phyloP scores from a whole-genome alignment of 163 green algal genomes.

The Prototheca wickerhamii region DNA sequence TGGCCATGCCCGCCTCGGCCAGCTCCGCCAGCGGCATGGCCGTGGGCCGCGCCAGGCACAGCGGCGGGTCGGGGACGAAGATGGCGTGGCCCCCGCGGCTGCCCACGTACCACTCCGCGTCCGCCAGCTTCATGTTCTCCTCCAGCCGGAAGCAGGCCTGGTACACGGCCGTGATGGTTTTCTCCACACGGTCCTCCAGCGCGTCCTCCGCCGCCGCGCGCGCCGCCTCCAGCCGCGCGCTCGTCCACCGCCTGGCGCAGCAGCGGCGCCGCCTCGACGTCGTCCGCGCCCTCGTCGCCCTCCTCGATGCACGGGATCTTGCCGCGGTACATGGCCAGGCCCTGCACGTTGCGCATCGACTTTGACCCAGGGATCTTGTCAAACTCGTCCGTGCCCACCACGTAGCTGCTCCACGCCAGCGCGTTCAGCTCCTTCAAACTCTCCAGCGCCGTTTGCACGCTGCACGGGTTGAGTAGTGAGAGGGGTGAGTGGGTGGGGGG shows the following conservation, averaged over 20 bases:
- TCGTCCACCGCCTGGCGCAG: not conserved
- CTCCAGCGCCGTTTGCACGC: not conserved
- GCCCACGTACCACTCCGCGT: not conserved
- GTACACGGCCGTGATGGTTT: not conserved
- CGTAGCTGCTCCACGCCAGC: not conserved
- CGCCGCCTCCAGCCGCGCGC: not conserved
- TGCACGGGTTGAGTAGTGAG: not conserved
- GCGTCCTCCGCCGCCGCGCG: constrained; percentile 1
- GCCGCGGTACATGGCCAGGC: too few species aligned
- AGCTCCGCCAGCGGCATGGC: constrained; percentile 2
- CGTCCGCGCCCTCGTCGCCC: not conserved
- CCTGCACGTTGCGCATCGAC: too few species aligned
- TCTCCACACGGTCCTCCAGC: not conserved
- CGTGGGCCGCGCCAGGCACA: not conserved
- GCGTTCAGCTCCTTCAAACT: not conserved
- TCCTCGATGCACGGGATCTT: too few species aligned
- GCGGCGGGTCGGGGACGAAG: not conserved
- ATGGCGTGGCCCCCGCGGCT: not conserved
- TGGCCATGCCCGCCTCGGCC: not conserved
- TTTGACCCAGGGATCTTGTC: not conserved
- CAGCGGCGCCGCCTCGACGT: constrained; percentile 4
- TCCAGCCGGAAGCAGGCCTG: constrained; percentile 2
- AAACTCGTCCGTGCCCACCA: not conserved
- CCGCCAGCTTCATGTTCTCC: constrained; percentile 2
- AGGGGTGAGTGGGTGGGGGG: not conserved